Base-by-base conservation (phyloP, 768 basidiomycete species). In the Boletus rubroflammeus region DNA sequence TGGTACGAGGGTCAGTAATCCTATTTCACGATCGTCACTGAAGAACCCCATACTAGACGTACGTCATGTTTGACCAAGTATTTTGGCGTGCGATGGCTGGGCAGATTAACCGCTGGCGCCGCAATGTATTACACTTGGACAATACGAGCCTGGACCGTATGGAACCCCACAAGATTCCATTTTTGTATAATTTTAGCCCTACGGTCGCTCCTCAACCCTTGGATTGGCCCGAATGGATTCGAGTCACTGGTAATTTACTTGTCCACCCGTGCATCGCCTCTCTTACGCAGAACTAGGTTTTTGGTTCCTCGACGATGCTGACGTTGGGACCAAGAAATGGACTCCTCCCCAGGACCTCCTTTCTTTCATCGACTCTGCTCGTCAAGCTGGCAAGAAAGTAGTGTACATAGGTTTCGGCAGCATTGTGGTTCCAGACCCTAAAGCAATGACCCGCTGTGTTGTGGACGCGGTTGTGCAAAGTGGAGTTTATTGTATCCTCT, bases 151-250 rank as follows among this genome's bases (percentile, higher is more conserved):
- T 97, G 40, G 97, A 98, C 71, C 93, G 86, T 73, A 90, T 98
- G 85, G 93, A 97, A 67, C 91, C 91, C 34, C 94, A 98, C 74
- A 97, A 95, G 74, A 91, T 96, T 47, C 96, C 96, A 3, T 99
- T 98, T 76, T 71, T 99, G 29, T 99, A 99, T 73, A 98, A 98
- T 70, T 98, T 98, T 68, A 95, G 92, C 64, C 91, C 94, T 1
- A 78, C 82, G 29, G 79, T 93, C 43, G 92, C 98, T 14, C 94
- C 95, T 7, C 92, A 88, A 26, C 96, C 96, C 3, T 73, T 98
- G 51, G 96, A 99, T 69, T 99, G 97, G 97, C 93, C 94, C 5
- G 96, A 99, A 71, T 98, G 95, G 93, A 98, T 98, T 58, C 87
- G 90, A 39, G 83, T 95, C 1, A 93, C 93, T 57, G 92, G 91